Base-by-base conservation (phyloP, 306 rosid species). In the Heteromeles arbutifolia region DNA sequence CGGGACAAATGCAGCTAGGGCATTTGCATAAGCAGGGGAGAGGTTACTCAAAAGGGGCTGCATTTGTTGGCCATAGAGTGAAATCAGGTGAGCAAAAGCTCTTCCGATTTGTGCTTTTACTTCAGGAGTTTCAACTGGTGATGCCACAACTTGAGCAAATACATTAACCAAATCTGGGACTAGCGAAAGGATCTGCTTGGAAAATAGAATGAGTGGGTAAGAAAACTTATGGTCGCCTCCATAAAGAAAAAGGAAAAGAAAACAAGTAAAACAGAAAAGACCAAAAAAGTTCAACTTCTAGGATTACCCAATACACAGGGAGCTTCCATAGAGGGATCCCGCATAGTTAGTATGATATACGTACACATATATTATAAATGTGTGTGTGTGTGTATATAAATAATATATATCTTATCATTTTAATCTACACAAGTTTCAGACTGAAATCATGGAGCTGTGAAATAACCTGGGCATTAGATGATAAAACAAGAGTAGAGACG, bases 151-250 rank as follows among this genome's bases (percentile, higher is more conserved):
- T 89, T 96, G 96, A 69, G 96, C 99, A 81, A 88, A 89, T 45
- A 92, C 83, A 82, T 90, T 96, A 41, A 96, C 97, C 89, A 96
- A 77, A 65, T 92, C 99, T 11, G 99, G 99, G 79, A 90, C 93
- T 66, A 82, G 87, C 65, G 99, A 79, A 79, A 89, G 94, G 81
- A 96, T 92, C 99, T 96, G 91, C 73, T 72, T 75, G 66, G 81
- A 74, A 73, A 73, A 84, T 56, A 80, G 70, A 75, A 80, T 24
- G 77, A 75, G 63, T 58, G 72, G 70, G 34, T 73, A 63, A 82
- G 59, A 73, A 73, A 73, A 67, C 57, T 12, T 44, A 74, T 65
- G 21, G 67, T 39, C 34, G 53, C 37, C 68, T 69, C 21, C 11
- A 32, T n/a, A 41, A 19, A 14, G 25, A 31, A 65, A 19, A 71